These are phyloP conservation scores for Otatea glauca DNA, from an alignment of 176 grass and related monocot species.

Conservation along the genomic window DNA sequence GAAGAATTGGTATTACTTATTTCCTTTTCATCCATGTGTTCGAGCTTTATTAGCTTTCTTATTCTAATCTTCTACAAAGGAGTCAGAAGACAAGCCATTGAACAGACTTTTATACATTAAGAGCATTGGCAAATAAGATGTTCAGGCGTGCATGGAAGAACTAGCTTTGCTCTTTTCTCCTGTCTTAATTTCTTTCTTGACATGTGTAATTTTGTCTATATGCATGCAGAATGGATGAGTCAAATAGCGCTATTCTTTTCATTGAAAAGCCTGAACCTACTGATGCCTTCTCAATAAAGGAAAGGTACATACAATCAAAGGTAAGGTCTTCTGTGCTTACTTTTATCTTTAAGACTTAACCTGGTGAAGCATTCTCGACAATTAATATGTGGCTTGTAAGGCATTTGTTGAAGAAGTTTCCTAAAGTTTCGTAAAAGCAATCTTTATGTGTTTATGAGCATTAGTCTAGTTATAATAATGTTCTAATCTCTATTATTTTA, in stretches of 20 bases:
- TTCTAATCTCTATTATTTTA: constrained; percentile 9
- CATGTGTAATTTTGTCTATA: constrained; percentile 30
- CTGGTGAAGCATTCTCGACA: constrained; percentile 30
- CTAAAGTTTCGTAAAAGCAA: constrained; percentile 13
- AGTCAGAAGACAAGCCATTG: background rate
- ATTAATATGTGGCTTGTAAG: background rate
- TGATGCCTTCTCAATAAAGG: constrained; percentile 85
- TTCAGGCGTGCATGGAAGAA: constrained; percentile 16
- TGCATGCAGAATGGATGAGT: constrained; percentile 66
- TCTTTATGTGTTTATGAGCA: background rate
- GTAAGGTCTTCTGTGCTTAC: constrained; percentile 52
- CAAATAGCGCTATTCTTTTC: constrained; percentile 55
- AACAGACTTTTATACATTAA: constrained; percentile 3
- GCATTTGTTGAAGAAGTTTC: constrained; percentile 26
- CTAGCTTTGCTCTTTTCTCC: constrained; percentile 10
- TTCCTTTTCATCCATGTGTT: constrained; percentile 19
- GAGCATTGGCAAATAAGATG: background rate
- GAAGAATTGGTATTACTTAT: background rate
- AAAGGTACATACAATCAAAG: constrained; percentile 94
- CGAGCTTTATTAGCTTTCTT: background rate
- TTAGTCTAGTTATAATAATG: background rate
- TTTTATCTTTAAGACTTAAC: constrained; percentile 7
- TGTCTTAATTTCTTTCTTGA: constrained; percentile 32
- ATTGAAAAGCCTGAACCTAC: constrained; percentile 84
- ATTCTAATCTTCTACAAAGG: constrained; percentile 31